phyloP scores from a whole-genome alignment of 73 alveolate species.

The Blepharisma japonicum region DNA sequence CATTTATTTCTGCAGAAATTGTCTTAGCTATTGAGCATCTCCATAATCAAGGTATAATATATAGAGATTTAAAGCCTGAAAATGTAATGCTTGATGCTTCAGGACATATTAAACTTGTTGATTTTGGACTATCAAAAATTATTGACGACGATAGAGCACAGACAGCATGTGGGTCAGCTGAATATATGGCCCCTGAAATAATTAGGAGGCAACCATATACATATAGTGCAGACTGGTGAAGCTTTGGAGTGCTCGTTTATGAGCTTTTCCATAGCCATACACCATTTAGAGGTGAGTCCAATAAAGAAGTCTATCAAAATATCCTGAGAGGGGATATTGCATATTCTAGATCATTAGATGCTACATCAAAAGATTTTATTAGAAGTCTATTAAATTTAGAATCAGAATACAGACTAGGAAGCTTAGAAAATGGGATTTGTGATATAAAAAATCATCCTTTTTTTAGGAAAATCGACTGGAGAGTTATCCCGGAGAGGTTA shows the following conservation, averaged over 20 bases:
- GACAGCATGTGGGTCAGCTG: slow-evolving; percentile 42
- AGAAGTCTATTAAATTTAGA: not conserved
- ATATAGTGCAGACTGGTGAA: slow-evolving; percentile 2
- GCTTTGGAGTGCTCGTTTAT: slow-evolving; percentile 19
- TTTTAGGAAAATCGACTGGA: slow-evolving; percentile 42
- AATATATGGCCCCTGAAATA: slow-evolving; percentile 35
- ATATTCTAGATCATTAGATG: not conserved
- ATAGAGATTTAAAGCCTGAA: slow-evolving; percentile 46
- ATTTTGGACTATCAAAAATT: slow-evolving; percentile 35
- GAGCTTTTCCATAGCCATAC: slow-evolving; percentile 18
- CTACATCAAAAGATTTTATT: slow-evolving; percentile 11
- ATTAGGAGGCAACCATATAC: not conserved
- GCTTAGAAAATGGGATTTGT: slow-evolving; percentile 25
- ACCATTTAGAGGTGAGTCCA: slow-evolving; percentile 3
- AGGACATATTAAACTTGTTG: slow-evolving; percentile 29
- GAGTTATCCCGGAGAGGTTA: too few relatives aligned
- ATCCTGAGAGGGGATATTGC: not conserved
- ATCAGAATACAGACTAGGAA: slow-evolving; percentile 2
- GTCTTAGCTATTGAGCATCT: slow-evolving; percentile 31
- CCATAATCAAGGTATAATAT: not conserved
- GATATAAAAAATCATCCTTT: slow-evolving; percentile 44
- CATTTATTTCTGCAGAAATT: slow-evolving; percentile 32
- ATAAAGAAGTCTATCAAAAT: not conserved
- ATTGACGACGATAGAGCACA: slow-evolving; percentile 18
- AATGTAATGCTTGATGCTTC: slow-evolving; percentile 24